Base-by-base conservation (phyloP, 2,329 filamentous ascomycete species). In the Stachybotrys chartarum region DNA sequence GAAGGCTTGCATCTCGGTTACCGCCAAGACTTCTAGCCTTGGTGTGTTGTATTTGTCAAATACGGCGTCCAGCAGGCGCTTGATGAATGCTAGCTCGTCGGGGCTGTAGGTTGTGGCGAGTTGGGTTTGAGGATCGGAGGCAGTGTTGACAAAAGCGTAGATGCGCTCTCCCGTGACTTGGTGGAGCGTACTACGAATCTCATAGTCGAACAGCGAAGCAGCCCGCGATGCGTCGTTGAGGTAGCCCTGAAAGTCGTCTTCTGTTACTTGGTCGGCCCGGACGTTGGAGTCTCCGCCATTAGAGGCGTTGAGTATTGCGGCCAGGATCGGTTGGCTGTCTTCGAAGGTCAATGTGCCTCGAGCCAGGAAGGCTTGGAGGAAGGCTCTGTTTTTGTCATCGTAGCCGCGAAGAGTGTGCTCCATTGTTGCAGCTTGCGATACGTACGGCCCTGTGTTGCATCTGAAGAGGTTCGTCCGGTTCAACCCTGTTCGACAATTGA, bases 1-100 rank as follows among this genome's bases (percentile, higher is more conserved):
- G 54, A 88, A 77, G 3, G 92, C 92, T 64, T 96, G 86, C 69
- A 91, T 90, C 49, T 83, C 81, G 12, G 84, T 88, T 4, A 97
- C 75, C 4, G 90, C 91, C 82, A 97, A 86, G 30, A 91, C 82
- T 71, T 99, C 93, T 64, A 85, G 83, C n/a, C 84, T 78, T 8
- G 78, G 79, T 0, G 86, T 90, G 67, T 97, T 97, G 74, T 91
- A 85, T 18, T 83, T 87, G 60, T 95, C 90, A 67, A 97, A 99
- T 83, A 99, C 96, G 63, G 82, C 85, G 68, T 97, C 92, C 1
- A 99, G 81, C 3, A 97, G 70, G 8, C 94, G 81, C 72, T 95
- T 94, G 54, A 97, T 83, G 68, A 91, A 99, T 0, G 88, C 84
- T 35, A 97, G 89, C 74, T 97, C 92, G 61, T 96, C 91, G 0